Base-by-base conservation (phyloP, 306 rosid species). In the Lotus japonicus region DNA sequence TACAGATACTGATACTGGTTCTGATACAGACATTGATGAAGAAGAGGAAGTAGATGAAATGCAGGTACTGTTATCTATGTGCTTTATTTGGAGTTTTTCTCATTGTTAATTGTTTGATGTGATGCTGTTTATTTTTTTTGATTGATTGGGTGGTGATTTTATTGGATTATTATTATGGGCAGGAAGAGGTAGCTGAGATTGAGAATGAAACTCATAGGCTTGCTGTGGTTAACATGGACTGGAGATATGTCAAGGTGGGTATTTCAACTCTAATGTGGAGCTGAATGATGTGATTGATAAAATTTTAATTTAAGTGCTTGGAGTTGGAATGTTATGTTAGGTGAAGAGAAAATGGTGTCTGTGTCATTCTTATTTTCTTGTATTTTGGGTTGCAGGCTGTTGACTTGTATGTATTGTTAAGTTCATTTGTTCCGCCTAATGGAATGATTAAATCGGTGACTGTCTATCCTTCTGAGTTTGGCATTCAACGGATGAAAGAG, bases 391-490 rank as follows among this genome's bases (percentile, higher is more conserved):
- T 46, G 68, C 71, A 94, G 99, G 97, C 97, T 52, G 87, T 14
- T 51, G 97, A 90, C 68, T 82, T 94, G 84, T 88, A 79, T 48
- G 84, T 84, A 15, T 77, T 88, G 64, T 65, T 90, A 81, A 79
- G 81, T 68, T 90, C 97, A 11, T 94, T 88, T 82, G 81, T 80
- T n/a, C 95, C 90, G 0, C 43, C 85, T 72, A 84, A 70, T 58
- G 97, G 97, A 38, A 79, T 83, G 68, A 79, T 94, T 64, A 65
- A 77, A 70, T 94, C 96, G 5, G 95, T 94, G 14, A 66, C 89
- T 59, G 82, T 94, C 64, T 94, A 94, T 77, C 99, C 92, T 6
- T 79, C 99, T 17, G 99, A 94, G 68, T 94, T 94, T 81, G 99
- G 97, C 41, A 83, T 94, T 36, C 79, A 88, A 72, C 96, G 96